Conservation (phyloP, 2,329 filamentous ascomycete species). For the Penicillium janthinellum region DNA sequence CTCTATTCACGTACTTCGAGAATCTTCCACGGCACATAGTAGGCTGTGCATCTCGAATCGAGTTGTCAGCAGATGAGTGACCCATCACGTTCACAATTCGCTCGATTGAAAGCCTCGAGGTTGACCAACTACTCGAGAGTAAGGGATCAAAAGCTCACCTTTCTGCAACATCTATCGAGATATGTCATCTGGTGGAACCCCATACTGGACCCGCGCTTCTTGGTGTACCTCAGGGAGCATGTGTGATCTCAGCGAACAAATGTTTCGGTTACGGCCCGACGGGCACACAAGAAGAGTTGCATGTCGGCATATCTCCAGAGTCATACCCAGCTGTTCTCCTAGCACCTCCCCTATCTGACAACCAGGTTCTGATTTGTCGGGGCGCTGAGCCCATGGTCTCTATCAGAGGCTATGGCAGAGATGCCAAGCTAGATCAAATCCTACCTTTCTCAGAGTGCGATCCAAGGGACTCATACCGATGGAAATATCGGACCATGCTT, state of each 20-base stretch:
- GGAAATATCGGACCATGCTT: not conserved
- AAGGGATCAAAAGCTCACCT: not conserved
- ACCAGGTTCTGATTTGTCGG: not conserved
- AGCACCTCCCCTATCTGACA: not conserved
- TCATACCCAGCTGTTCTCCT: not conserved
- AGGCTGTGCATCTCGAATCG: not conserved
- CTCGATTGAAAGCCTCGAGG: not conserved
- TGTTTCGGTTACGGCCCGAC: not conserved
- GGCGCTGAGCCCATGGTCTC: not conserved
- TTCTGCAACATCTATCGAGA: not conserved
- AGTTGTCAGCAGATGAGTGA: not conserved
- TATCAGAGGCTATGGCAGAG: not conserved
- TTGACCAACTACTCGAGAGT: not conserved
- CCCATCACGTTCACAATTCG: not conserved
- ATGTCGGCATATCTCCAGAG: not conserved
- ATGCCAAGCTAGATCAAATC: not conserved
- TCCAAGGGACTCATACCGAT: not conserved
- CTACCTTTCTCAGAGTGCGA: not conserved
- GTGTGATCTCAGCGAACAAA: not conserved
- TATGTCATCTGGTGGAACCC: not conserved
- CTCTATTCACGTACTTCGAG: not conserved
- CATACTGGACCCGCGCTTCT: not conserved
- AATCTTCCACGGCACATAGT: not conserved
- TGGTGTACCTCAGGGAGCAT: not conserved
- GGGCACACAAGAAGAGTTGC: slow-evolving; percentile 1